Evolutionary conservation across 1,284 basidiomycete species (phyloP), one percentile per base, ranked within the genome.

Genomic region (Athelia sp.): DNA sequence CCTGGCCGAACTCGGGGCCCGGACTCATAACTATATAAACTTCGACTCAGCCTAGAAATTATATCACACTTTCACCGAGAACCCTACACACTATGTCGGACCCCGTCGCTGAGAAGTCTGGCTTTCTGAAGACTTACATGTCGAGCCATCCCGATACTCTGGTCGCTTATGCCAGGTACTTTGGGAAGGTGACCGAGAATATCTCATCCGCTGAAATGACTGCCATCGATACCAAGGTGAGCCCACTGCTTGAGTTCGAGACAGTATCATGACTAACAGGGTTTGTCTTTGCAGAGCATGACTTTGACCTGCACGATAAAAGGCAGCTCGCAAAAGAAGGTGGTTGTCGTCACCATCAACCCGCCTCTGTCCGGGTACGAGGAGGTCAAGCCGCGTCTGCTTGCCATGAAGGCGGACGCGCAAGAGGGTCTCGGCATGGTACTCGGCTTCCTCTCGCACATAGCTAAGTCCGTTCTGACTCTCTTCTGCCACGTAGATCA

Each of bases 71-170:
- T n/a, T n/a, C n/a, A n/a, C n/a, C n/a, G n/a, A n/a, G n/a, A n/a
- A n/a, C n/a, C n/a, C n/a, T 34, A 11, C 32, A 11, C 35, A 48
- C 18, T 21, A 66, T 67, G 64, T 55, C 64, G 22, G 72, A 76
- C 54, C 67, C 71, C 2, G 71, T 76, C n/a, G 71, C 68, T n/a
- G 65, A 66, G 4, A 72, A 72, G 49, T 75, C 73, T 21, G 58
- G 62, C 15, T 76, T 75, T 55, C 67, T 76, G 10, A 75, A 72
- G 60, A 71, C 68, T 63, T 76, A 78, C 63, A 76, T 78, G 75
- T 73, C 71, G 36, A 68, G 69, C 43, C 75, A 78, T 55, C 72
- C 71, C 34, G 75, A 76, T 59, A 76, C 74, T 11, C 67, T 76
- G 49, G 72, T 74, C 43, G 68, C 69, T 45, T 75, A 75, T 56